Base-by-base conservation (phyloP, 495 filamentous ascomycete genomes). In the Penicillium goetzii region DNA sequence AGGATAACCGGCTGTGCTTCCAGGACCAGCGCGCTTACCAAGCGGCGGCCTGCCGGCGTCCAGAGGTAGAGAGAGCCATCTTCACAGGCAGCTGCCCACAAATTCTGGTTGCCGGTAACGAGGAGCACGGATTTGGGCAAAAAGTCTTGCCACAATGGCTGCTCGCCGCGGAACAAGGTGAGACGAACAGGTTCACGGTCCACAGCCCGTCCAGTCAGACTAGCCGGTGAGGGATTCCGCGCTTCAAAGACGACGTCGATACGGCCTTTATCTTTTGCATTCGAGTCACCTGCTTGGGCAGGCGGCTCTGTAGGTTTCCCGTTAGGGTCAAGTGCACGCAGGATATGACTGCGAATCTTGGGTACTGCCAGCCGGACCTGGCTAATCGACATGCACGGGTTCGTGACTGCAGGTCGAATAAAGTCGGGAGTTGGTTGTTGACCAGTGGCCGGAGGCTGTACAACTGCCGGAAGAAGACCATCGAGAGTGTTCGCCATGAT, bases 1-100 rank as follows among this genome's bases (percentile, higher is more conserved):
- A 98, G 80, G 58, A 98, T 92, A 33, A 97, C 93, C 2, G 95
- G 92, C 67, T 97, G 93, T 6, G 94, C 89, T 74, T 98, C 96
- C 40, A 97, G 76, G 2, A 97, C 84, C 47, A 97, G 77, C 6
- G 93, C 87, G 69, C 90, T 97, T 59, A 93, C 80, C 9, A 96
- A 79, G 40, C 95, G 84, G 58, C 96, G 86, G 5, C 95, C 95
- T n/a, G 93, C 93, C 3, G 95, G 94, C 1, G 93, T 94, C 93
- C 94, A 99, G 32, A 91, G 85, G 72, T 97, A 91, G 14, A 99
- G 65, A n/a, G 88, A 91, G 17, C 92, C 96, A 71, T 98, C 95
- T 74, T 99, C 95, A 63, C 92, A 97, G 17, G 89, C 92, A 12
- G 88, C 93, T 11, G 90, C 89, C 92, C 95, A 98, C 76, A 97